These are phyloP conservation scores for Asterochloris erici DNA, from an alignment of 139 green algal species.

Conservation along the genomic window DNA sequence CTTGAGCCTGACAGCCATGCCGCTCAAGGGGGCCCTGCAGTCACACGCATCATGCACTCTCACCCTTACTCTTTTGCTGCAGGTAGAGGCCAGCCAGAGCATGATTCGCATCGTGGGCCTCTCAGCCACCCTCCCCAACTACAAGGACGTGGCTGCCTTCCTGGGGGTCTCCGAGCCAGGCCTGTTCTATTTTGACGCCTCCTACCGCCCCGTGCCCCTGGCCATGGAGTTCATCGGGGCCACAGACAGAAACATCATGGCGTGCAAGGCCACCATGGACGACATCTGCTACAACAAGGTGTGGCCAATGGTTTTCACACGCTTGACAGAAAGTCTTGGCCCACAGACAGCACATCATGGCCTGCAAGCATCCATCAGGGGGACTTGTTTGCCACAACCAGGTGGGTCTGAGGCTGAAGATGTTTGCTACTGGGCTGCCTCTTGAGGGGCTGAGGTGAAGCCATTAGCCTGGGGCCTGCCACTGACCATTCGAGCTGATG, in stretches of 20 bases:
- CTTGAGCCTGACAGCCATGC: no score
- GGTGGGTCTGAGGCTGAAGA: not conserved
- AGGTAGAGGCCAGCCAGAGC: slow-evolving; percentile 92
- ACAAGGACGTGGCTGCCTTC: slow-evolving; percentile 92
- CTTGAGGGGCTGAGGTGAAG: not conserved
- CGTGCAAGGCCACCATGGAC: slow-evolving; percentile 77
- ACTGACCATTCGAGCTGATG: no score
- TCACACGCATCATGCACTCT: no score
- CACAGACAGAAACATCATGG: slow-evolving; percentile 79
- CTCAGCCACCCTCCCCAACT: slow-evolving; percentile 97
- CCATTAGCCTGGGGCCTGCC: not conserved
- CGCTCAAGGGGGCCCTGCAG: no score
- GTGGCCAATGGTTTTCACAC: not conserved
- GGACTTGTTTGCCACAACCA: not conserved
- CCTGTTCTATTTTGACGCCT: slow-evolving; percentile 96
- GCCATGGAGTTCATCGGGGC: slow-evolving; percentile 92
- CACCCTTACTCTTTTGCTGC: not conserved
- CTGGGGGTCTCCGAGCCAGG: slow-evolving; percentile 71
- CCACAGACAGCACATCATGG: not conserved
- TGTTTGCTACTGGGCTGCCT: not conserved
- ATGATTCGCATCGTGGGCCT: slow-evolving; percentile 99
- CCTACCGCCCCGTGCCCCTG: slow-evolving; percentile 92
- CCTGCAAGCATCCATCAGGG: not conserved
- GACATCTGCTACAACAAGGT: slow-evolving; percentile 92
- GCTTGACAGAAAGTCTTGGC: not conserved